Evolutionary conservation across 2,329 filamentous ascomycete genomes (phyloP), one percentile per base, ranked within the genome.

Genomic region (Stachybotrys chartarum): DNA sequence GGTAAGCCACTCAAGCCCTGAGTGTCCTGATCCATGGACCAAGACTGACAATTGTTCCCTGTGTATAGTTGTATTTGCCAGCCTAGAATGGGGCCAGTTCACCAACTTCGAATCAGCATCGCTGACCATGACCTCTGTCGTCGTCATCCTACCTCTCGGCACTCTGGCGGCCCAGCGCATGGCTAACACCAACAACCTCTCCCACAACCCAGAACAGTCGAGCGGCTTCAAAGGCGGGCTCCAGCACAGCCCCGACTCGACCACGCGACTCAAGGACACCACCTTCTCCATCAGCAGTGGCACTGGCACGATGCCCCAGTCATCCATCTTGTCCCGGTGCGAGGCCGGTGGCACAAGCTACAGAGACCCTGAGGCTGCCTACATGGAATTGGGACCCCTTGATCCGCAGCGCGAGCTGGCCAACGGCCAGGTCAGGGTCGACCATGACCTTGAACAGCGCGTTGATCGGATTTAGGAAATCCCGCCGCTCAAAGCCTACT

Each of bases 131-230:
- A 80, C 78, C 0, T 75, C 78, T 0, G 77, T 82, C 47, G 70
- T 76, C 58, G 64, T 81, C 52, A 72, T 82, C 45, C 72, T 83
- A 0, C 79, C 80, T 0, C 71, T 82, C 1, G 80, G 78, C 55
- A 76, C 76, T 5, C 72, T 83, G 32, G 70, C 78, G 14, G 80
- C 80, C 7, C 77, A 80, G 60, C 75, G 75, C 44, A 65, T 78
- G 48, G 66, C 71, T 18, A 61, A 60, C 49, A 63, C 62, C 8
- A 51, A 55, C 52, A 66, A 58, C 54, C 56, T 61, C 24, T 56
- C 57, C 30, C 57, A 63, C 52, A 53, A 57, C 8, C 60, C 63
- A 3, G 52, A 54, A 11, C 56, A 51, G 17, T 64, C 60, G 16
- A 60, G 57, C 51, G 56, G 53, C 30, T 57, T 56, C 42, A 61